A percentile compares a stretch with the other conserved stretches of the same genome.
Evolutionary conservation across 371 early-diverging fungal genomes (phyloP).

Genomic region (Mucor racemosus): DNA sequence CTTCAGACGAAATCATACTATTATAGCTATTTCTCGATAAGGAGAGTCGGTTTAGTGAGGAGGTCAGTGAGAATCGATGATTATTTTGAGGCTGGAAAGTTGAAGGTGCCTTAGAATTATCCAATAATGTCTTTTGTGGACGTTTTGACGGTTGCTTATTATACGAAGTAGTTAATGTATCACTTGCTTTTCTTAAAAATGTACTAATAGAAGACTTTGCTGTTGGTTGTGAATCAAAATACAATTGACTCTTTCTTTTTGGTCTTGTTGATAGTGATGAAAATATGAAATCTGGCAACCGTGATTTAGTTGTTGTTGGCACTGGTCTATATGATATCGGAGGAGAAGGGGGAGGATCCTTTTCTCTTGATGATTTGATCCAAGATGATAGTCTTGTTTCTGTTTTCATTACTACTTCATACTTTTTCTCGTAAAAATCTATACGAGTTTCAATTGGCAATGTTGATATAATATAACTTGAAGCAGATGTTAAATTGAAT

Average conservation of each 20-base stretch:
- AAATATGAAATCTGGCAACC: slow-evolving; percentile 15
- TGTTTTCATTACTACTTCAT: slow-evolving; percentile 17
- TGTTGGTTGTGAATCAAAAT: slow-evolving; percentile 4
- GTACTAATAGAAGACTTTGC: slow-evolving; percentile 25
- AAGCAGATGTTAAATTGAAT: neutral
- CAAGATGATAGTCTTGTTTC: slow-evolving; percentile 19
- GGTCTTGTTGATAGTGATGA: slow-evolving; percentile 17
- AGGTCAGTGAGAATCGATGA: slow-evolving; percentile 14
- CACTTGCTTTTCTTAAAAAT: slow-evolving; percentile 29
- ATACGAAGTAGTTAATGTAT: neutral
- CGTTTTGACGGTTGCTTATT: neutral
- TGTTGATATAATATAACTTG: neutral
- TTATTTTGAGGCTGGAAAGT: neutral
- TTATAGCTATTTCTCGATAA: slow-evolving; percentile 7
- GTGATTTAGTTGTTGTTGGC: slow-evolving; percentile 6
- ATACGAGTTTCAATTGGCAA: slow-evolving; percentile 22
- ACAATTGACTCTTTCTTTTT: neutral
- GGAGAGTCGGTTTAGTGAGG: slow-evolving; percentile 25
- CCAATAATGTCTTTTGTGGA: neutral
- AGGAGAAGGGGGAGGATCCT: slow-evolving; percentile 1
- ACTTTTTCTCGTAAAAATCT: slow-evolving; percentile 21
- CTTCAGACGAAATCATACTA: neutral
- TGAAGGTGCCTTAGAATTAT: neutral
- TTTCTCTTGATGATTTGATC: slow-evolving; percentile 19
- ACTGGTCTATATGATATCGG: neutral